Conservation (phyloP, 208 protist species). For the Lotmaria passim region DNA sequence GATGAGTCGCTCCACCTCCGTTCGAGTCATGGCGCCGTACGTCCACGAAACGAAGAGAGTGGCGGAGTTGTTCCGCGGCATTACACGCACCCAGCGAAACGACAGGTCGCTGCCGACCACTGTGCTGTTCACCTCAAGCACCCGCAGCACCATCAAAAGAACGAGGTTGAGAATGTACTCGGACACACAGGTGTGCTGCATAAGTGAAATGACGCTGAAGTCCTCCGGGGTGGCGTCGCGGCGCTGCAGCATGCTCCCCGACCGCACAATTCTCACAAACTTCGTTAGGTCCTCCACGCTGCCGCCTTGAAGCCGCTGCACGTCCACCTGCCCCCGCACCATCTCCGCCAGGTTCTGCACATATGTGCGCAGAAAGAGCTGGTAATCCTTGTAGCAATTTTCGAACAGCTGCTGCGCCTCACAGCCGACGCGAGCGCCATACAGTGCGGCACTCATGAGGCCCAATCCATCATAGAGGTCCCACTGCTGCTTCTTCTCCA, state of each 20-base stretch:
- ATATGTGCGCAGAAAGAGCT: conserved; percentile 21
- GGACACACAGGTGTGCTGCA: conserved; percentile 31
- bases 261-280: conserved; percentile 19
- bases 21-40: conserved; percentile 32
- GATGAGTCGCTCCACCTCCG: conserved; percentile 34
- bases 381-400: conserved; percentile 25
- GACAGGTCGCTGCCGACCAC: conserved; percentile 48
- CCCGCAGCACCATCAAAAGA: conserved; percentile 40
- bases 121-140: conserved; percentile 31
- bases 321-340: conserved; percentile 22
- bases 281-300: conserved; percentile 18
- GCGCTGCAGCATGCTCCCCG: conserved; percentile 25
- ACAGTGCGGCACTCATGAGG: conserved; percentile 47
- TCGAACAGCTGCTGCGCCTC: conserved; percentile 4
- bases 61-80: conserved; percentile 15
- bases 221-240: conserved; percentile 45
- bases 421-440: conserved; percentile 24
- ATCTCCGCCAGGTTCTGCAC: conserved; percentile 23
- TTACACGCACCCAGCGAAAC: conserved; percentile 54
- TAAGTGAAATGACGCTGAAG: conserved; percentile 44
- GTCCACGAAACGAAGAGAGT: conserved; percentile 51
- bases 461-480: conserved; percentile 47
- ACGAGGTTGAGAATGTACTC: conserved; percentile 60
- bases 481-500: conserved; percentile 33
- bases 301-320: conserved; percentile 5